These are phyloP conservation scores for Flaveria floridana DNA, from an alignment of 140 eudicot genomes.

Conservation along the genomic window DNA sequence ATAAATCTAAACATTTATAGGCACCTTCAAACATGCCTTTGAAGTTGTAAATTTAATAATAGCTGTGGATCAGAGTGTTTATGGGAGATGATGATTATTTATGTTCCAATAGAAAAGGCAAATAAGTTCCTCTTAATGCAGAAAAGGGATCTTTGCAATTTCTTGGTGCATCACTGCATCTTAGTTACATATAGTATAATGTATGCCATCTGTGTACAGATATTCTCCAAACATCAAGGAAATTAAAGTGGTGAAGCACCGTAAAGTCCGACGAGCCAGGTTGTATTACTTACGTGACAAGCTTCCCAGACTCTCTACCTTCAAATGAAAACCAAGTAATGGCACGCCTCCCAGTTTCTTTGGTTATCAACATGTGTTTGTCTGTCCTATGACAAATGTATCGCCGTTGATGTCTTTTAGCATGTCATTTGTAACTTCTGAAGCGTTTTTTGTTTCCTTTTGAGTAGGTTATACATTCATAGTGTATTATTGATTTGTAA, in stretches of 20 bases:
- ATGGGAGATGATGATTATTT: too few relatives aligned
- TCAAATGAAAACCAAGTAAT: conserved; percentile 48
- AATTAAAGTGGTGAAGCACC: conserved; percentile 70
- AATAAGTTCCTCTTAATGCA: too few relatives aligned
- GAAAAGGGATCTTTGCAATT: too few relatives aligned
- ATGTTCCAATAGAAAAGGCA: too few relatives aligned
- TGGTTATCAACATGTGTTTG: not conserved
- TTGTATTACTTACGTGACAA: conserved; percentile 89
- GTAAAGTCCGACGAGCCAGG: conserved; percentile 86
- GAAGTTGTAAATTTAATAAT: too few relatives aligned
- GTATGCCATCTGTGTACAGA: conserved; percentile 39
- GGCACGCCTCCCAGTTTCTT: not conserved
- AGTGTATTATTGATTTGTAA: not conserved
- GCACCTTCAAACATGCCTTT: too few relatives aligned
- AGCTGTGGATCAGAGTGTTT: too few relatives aligned
- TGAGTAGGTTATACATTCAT: not conserved
- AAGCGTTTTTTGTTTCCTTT: not conserved
- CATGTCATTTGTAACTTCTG: not conserved
- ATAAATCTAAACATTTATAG: too few relatives aligned
- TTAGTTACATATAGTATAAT: not conserved
- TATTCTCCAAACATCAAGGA: conserved; percentile 89
- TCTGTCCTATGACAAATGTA: not conserved
- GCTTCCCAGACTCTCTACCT: conserved; percentile 93
- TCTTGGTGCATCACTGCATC: too few relatives aligned
- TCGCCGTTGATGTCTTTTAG: not conserved